Evolutionary conservation across 2,329 filamentous ascomycete genomes (phyloP).

Genomic region (Huntiella omanensis): DNA sequence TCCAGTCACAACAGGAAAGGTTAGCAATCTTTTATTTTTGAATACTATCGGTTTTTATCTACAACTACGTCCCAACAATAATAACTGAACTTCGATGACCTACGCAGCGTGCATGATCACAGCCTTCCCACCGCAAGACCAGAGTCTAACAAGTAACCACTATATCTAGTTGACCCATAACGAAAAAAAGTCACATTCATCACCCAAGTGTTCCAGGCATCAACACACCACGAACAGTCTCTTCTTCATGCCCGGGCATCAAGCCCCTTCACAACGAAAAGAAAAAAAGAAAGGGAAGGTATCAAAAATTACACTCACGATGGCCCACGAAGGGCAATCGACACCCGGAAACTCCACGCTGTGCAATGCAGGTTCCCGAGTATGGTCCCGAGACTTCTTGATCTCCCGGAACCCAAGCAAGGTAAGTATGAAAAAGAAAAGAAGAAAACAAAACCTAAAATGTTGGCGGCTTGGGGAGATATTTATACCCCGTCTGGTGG

Average conservation of each 20-base stretch:
- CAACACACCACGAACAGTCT: neutral
- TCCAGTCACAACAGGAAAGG: too few species aligned
- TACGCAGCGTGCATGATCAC: too few species aligned
- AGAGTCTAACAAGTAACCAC: too few species aligned
- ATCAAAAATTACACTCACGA: conserved; percentile 12
- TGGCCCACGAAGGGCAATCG: conserved; percentile 12
- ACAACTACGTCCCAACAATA: too few species aligned
- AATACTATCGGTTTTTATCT: too few species aligned
- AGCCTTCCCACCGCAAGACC: too few species aligned
- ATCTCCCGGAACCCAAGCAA: conserved; percentile 12
- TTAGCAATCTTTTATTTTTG: too few species aligned
- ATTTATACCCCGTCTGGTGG: conserved; percentile 6
- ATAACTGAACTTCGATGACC: too few species aligned
- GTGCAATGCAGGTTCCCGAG: conserved; percentile 12
- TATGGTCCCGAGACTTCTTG: conserved; percentile 11
- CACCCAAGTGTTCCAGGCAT: too few species aligned
- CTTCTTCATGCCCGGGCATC: conserved; percentile 10
- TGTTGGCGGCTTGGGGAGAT: neutral
- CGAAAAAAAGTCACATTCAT: too few species aligned
- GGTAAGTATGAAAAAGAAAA: conserved; percentile 12
- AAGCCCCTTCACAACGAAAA: conserved; percentile 5
- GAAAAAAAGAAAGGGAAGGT: conserved; percentile 7
- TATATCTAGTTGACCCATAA: too few species aligned
- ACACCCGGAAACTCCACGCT: conserved; percentile 12
- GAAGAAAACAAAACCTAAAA: conserved; percentile 5